These are phyloP conservation scores for Oryza australiensis DNA, from an alignment of 176 grass and related monocot genomes.

Conservation along the genomic window DNA sequence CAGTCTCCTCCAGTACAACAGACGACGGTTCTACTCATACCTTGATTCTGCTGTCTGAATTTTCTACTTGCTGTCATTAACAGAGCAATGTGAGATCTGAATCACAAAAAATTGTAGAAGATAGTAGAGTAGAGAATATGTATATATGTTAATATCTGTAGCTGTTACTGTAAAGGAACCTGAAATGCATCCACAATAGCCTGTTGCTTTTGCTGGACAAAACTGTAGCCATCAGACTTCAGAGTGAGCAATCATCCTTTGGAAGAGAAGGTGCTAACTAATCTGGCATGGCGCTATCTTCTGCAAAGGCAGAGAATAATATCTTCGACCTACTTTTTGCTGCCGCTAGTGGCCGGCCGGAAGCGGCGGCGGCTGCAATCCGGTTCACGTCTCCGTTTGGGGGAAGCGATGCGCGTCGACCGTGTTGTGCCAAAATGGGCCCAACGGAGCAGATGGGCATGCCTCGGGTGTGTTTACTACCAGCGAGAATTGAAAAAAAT, in stretches of 20 bases:
- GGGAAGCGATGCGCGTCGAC: too few relatives aligned
- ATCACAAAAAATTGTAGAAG: conserved; percentile 5
- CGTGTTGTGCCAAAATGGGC: too few relatives aligned
- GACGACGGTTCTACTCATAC: conserved; percentile 52
- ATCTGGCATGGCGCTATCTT: too few relatives aligned
- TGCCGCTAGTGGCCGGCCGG: too few relatives aligned
- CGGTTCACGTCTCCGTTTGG: too few relatives aligned
- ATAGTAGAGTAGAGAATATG: neutral
- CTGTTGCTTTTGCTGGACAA: conserved; percentile 4
- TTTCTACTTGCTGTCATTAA: neutral
- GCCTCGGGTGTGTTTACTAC: too few relatives aligned
- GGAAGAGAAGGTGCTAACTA: too few relatives aligned
- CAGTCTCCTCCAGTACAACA: conserved; percentile 71
- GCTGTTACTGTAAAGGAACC: conserved; percentile 12
- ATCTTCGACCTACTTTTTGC: too few relatives aligned
- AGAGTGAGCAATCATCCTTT: neutral
- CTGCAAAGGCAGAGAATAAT: too few relatives aligned
- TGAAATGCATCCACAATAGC: neutral
- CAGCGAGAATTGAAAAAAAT: too few relatives aligned
- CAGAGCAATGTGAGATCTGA: neutral
- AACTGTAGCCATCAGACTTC: neutral
- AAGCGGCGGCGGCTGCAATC: too few relatives aligned
- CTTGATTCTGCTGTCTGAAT: conserved; percentile 63
- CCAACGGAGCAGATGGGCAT: too few relatives aligned
- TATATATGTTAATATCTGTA: conserved; percentile 4